A percentile compares a stretch with the other conserved stretches of the same genome.
phyloP scores from a whole-genome alignment of 495 filamentous ascomycete genomes.

The Chaetomidium leptoderma region DNA sequence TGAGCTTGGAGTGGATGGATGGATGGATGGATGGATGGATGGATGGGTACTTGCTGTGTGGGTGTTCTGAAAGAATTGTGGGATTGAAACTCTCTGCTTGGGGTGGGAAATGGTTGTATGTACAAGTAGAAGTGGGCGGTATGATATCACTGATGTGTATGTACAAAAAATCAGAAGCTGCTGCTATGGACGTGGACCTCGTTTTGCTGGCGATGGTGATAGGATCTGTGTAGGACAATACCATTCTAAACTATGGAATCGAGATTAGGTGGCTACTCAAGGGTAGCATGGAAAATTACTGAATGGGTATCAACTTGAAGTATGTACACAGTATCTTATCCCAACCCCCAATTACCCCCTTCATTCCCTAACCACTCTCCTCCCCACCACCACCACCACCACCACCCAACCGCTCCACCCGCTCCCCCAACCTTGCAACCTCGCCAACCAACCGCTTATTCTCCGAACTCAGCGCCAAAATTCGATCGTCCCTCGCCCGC shows the following conservation, averaged over 20 bases:
- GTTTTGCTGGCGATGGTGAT: background rate
- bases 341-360: background rate
- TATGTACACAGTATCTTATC: too few species aligned
- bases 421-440: background rate
- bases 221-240: background rate
- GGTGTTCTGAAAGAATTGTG: too few species aligned
- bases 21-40: too few species aligned
- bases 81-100: too few species aligned
- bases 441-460: background rate
- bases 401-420: background rate
- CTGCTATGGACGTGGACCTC: background rate
- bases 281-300: too few species aligned
- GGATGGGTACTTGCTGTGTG: too few species aligned
- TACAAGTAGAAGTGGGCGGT: background rate
- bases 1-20: background rate
- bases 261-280: too few species aligned
- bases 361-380: background rate
- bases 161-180: background rate
- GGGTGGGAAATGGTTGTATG: too few species aligned
- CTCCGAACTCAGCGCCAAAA: background rate
- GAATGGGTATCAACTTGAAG: background rate
- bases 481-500: constrained; percentile 1
- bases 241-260: too few species aligned
- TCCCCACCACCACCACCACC: background rate
- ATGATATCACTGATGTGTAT: background rate